Evolutionary conservation across 148 eudicot genomes (phyloP), one percentile per base, ranked within the genome.

Genomic region (Simmondsia chinensis): DNA sequence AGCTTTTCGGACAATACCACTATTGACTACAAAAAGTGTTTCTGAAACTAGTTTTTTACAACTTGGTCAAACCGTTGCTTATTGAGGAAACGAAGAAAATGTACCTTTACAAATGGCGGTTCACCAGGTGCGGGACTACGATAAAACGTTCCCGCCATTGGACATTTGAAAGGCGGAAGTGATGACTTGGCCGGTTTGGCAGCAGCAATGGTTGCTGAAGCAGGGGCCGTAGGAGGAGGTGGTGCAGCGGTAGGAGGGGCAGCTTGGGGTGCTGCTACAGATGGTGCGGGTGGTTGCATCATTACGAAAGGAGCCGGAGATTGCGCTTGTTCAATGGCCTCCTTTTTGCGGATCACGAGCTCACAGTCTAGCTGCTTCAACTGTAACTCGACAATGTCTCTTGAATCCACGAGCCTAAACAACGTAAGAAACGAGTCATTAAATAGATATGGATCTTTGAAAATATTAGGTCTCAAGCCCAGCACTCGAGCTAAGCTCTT

Each of bases 111-210:
- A 55, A 85, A 81, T 33, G 86, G 61, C 7, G 89, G 95, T 56
- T 65, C 86, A 10, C 89, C 76, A 31, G 95, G 95, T 49, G 61
- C 89, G 20, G 95, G 89, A 60, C 74, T 39, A 32, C 89, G 68
- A 41, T 85, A 85, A 51, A 85, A 70, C 33, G 83, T 80, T 35
- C 95, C 95, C 6, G 95, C 75, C 89, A 85, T 85, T 29, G 95
- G 95, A 52, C 73, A 71, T 40, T 72, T 75, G 43, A 77, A 61
- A 45, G 86, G 80, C 14, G 95, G 89, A 52, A 23, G 58, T n/a
- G 86, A 70, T 15, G 82, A 81, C 40, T 67, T 69, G 4, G 73
- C 57, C 41, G 74, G 29, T 46, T 41, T 62, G 33, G 77, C 56
- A 64, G 69, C 64, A 40, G 74, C 68, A 18, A 74, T 50, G 16